These are phyloP conservation scores for Quercus agrifolia DNA, from an alignment of 306 rosid species.

Conservation along the genomic window DNA sequence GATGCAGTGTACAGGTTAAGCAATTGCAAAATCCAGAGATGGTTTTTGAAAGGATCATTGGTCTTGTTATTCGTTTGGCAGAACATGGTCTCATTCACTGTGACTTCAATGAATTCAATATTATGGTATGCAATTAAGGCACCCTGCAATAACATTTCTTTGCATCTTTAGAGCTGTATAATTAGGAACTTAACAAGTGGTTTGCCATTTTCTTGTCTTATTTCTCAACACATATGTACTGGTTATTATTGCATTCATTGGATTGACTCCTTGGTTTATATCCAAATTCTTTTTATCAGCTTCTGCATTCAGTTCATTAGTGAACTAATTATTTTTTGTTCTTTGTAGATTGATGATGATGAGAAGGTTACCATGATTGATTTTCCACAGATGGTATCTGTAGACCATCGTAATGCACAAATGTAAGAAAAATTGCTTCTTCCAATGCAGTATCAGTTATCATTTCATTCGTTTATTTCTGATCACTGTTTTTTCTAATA, in stretches of 20 bases:
- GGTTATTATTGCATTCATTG: not conserved
- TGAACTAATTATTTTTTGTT: conserved; percentile 1
- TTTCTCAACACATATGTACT: not conserved
- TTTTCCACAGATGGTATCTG: conserved; percentile 96
- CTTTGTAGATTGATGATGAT: conserved; percentile 71
- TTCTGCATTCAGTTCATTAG: conserved; percentile 17
- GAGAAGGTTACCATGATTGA: conserved; percentile 86
- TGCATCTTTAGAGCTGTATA: not conserved
- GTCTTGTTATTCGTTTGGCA: conserved; percentile 72
- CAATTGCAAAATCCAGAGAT: conserved; percentile 74
- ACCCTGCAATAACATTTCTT: conserved; percentile 1
- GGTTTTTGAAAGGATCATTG: conserved; percentile 76
- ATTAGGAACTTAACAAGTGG: not conserved
- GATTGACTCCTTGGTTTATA: not conserved
- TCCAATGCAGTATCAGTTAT: not conserved
- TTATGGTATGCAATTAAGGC: conserved; percentile 60
- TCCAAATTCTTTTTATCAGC: not conserved
- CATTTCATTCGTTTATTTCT: not conserved
- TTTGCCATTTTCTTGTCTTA: not conserved
- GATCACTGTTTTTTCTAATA: not conserved
- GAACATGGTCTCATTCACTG: conserved; percentile 96
- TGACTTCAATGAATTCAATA: conserved; percentile 91
- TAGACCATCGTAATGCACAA: conserved; percentile 83
- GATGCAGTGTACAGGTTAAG: conserved; percentile 82
- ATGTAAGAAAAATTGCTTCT: conserved; percentile 54